Base-by-base conservation (phyloP, 371 early-diverging fungal species). In the Mucor lusitanicus region DNA sequence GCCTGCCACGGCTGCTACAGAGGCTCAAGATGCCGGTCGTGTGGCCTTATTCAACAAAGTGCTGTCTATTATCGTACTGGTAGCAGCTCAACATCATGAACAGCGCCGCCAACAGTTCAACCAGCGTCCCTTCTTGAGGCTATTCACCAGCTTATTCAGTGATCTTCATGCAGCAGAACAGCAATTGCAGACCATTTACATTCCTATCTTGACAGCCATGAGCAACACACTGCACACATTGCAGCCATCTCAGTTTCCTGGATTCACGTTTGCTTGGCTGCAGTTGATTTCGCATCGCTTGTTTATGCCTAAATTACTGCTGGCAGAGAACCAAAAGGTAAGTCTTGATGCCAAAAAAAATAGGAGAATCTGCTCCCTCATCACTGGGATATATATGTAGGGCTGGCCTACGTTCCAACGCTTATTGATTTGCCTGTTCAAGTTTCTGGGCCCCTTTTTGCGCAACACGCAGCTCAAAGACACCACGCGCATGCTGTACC, bases 191-290 rank as follows among this genome's bases (percentile, higher is more conserved):
- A 76, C 85, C 6, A 85, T 93, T 40, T 88, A 91, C 69, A 85
- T 89, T 69, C 90, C 90, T 61, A 84, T 92, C 55, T 74, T 93
- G 61, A 87, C 85, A 21, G 82, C 91, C 19, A 81, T 94, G 59
- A 88, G 92, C 71, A 92, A 95, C 63, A 89, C 94, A 9, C 87
- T 99, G 71, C 86, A 90, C 67, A 90, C 92, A 3, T 72, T 99
- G 59, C 92, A 90, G 64, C 99, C 99, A 12, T 73, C 85, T n/a
- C 87, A 90, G 66, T 87, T 97, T 63, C 97, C 99, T 44, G 97
- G 97, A 21, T 98, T 98, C 73, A 89, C 94, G 7, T 97, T 97
- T 79, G 93, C 94, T n/a, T 99, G 99, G 99, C 80, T 98, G 33
- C 91, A 93, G 67, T 81, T 99, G 60, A 91, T 97, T 28, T 93